Evolutionary conservation across 768 basidiomycete species (phyloP).

Genomic region (Obba rivulosa): DNA sequence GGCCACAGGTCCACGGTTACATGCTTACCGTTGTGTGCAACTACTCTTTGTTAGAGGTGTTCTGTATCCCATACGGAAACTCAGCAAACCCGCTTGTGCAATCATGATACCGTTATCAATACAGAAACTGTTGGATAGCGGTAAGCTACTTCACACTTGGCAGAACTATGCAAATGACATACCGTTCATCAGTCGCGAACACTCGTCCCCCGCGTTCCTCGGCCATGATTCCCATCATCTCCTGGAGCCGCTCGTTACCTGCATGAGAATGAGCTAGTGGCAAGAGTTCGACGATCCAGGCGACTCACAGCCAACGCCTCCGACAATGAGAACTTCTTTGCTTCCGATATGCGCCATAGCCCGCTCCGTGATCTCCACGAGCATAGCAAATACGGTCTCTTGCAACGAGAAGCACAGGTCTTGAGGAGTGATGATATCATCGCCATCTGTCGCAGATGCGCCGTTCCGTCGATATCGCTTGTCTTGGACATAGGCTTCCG

Average conservation of each 20-base stretch:
- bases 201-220: slow-evolving; percentile 81
- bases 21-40: slow-evolving; percentile 82
- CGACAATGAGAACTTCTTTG: slow-evolving; percentile 94
- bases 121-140: slow-evolving; percentile 63
- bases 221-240: slow-evolving; percentile 99
- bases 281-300: background rate
- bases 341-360: slow-evolving; percentile 99
- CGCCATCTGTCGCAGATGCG: slow-evolving; percentile 33
- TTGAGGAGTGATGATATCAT: slow-evolving; percentile 85
- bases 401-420: slow-evolving; percentile 96
- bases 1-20: background rate
- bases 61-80: slow-evolving; percentile 82
- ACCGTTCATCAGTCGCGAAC: slow-evolving; percentile 96
- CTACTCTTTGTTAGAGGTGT: slow-evolving; percentile 77
- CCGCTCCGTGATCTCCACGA: slow-evolving; percentile 97
- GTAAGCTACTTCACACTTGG: background rate
- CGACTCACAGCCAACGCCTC: slow-evolving; percentile 96
- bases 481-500: slow-evolving; percentile 84
- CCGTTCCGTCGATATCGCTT: slow-evolving; percentile 66
- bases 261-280: background rate
- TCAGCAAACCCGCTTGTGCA: slow-evolving; percentile 91
- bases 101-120: slow-evolving; percentile 99
- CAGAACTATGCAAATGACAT: slow-evolving; percentile 1
- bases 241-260: slow-evolving; percentile 92
- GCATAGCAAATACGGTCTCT: slow-evolving; percentile 96